phyloP scores from a whole-genome alignment of 768 basidiomycete genomes.

The Boletus insuetus region DNA sequence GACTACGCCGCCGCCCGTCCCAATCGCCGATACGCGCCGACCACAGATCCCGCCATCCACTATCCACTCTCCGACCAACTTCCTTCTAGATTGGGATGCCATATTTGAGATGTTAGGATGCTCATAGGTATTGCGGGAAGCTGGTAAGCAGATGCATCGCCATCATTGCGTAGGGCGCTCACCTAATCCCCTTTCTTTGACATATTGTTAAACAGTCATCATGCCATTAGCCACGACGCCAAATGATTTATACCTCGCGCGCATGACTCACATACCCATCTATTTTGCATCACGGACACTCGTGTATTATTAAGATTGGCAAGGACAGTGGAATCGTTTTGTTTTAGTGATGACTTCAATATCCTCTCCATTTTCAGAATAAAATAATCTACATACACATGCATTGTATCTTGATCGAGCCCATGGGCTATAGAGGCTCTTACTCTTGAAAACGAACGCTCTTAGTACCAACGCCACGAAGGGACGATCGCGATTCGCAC shows the following conservation, averaged over 20 bases:
- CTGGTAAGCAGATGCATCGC: conserved; percentile 12
- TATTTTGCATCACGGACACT: conserved; percentile 2
- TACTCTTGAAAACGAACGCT: too few species aligned
- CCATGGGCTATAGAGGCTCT: too few species aligned
- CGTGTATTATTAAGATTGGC: neutral
- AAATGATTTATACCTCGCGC: conserved; percentile 1
- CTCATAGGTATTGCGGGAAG: neutral
- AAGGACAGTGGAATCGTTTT: conserved; percentile 6
- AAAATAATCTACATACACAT: too few species aligned
- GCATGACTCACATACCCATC: conserved; percentile 1
- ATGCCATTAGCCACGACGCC: neutral
- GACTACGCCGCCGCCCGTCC: conserved; percentile 1
- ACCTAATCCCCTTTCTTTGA: neutral
- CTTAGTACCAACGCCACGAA: too few species aligned
- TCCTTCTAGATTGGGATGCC: conserved; percentile 29
- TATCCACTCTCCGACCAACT: conserved; percentile 15
- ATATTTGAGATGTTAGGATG: conserved; percentile 31
- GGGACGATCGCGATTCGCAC: too few species aligned
- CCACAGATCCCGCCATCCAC: conserved; percentile 3
- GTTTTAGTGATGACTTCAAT: neutral
- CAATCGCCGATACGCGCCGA: neutral
- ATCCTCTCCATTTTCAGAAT: neutral
- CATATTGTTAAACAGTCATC: conserved; percentile 3
- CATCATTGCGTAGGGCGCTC: neutral
- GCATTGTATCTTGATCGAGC: too few species aligned